Conservation (phyloP, 345 rosid genomes). For the Geranium rotundifolium region DNA sequence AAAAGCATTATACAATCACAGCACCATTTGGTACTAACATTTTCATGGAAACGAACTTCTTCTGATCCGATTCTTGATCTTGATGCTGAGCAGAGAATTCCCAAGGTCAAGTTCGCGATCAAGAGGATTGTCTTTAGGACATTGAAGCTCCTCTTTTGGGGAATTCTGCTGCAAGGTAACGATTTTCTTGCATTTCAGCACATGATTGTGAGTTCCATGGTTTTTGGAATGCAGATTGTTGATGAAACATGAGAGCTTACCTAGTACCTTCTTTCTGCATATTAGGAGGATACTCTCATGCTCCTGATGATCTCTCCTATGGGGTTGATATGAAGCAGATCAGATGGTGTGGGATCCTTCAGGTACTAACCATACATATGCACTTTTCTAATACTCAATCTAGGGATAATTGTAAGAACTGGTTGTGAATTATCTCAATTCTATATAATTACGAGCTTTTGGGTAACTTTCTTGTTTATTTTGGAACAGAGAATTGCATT, state of each 20-base stretch:
- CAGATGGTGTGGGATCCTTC: slow-evolving; percentile 62
- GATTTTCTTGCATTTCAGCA: neutral
- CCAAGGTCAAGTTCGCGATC: slow-evolving; percentile 28
- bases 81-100: slow-evolving; percentile 29
- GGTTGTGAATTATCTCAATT: too few relatives aligned
- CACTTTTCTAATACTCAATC: too few relatives aligned
- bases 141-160: slow-evolving; percentile 68
- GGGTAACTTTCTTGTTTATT: neutral
- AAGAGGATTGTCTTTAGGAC: slow-evolving; percentile 43
- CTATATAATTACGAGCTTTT: too few relatives aligned
- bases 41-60: neutral
- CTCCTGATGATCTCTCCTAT: slow-evolving; percentile 40
- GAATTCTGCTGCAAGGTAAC: slow-evolving; percentile 51
- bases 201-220: neutral
- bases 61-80: neutral
- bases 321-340: slow-evolving; percentile 62
- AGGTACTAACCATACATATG: slow-evolving; percentile 18
- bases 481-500: slow-evolving; percentile 49
- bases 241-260: neutral
- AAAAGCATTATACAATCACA: too few relatives aligned
- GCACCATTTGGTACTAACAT: neutral
- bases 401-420: too few relatives aligned
- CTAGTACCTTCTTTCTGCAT: slow-evolving; percentile 5
- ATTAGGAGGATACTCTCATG: slow-evolving; percentile 60
- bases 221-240: neutral